Percentiles rank a stretch among this genome's conserved stretches.
Conservation (phyloP, 192 early-diverging fungal species). For the Fimicolochytrium jonesii region DNA sequence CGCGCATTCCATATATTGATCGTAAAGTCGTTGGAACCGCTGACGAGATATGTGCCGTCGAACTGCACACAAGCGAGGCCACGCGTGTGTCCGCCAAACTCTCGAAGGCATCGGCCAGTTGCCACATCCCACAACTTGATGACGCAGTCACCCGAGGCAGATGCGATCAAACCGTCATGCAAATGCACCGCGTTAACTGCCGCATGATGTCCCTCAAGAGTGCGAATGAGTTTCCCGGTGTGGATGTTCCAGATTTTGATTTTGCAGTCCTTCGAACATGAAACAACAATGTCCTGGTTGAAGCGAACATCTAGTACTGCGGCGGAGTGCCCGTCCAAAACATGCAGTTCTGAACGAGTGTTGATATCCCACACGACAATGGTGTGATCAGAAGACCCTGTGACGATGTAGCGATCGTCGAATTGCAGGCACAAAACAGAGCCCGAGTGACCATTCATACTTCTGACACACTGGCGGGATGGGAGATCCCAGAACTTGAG, state of each 20-base stretch:
- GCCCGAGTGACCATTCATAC: conserved; percentile 42
- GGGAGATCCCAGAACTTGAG: conserved; percentile 45
- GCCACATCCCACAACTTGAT: conserved; percentile 77
- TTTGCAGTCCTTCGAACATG: conserved; percentile 88
- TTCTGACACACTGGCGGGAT: conserved; percentile 12
- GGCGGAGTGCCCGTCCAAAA: conserved; percentile 66
- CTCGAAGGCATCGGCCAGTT: conserved; percentile 42
- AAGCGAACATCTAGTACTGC: conserved; percentile 89
- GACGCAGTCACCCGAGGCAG: conserved; percentile 81
- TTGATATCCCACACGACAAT: conserved; percentile 58
- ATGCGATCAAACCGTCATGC: conserved; percentile 62
- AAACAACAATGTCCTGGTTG: conserved; percentile 64
- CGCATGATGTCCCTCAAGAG: conserved; percentile 75
- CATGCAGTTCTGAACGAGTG: conserved; percentile 34
- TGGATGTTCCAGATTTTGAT: conserved; percentile 73
- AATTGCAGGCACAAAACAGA: conserved; percentile 58
- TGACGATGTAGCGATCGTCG: conserved; percentile 41
- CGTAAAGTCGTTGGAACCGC: conserved; percentile 44
- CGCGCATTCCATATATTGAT: conserved; percentile 43
- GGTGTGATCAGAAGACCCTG: conserved; percentile 46
- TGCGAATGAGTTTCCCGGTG: conserved; percentile 55
- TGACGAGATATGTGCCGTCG: conserved; percentile 31
- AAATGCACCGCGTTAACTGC: conserved; percentile 92
- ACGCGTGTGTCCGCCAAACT: conserved; percentile 38
- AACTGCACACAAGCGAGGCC: conserved; percentile 44